A percentile compares a stretch with the other conserved stretches of the same genome.
phyloP scores from a whole-genome alignment of 169 alveolate species.

The Plasmodium coatneyi region DNA sequence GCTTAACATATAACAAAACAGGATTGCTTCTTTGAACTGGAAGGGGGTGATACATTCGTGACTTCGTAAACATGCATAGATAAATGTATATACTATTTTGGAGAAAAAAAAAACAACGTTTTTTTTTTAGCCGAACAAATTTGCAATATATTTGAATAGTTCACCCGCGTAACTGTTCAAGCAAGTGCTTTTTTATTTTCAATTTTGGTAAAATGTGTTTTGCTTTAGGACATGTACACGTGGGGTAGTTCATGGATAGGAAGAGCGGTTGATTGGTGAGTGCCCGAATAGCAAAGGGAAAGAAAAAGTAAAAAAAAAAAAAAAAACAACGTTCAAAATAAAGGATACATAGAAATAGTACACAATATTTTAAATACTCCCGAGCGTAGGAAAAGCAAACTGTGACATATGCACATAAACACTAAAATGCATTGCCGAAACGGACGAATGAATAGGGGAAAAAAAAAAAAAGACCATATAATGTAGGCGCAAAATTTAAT shows the following conservation, averaged over 20 bases:
- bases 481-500: neutral
- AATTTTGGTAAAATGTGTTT: neutral
- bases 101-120: neutral
- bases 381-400: neutral
- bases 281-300: neutral
- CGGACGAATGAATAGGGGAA: neutral
- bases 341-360: neutral
- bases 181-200: neutral
- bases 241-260: neutral
- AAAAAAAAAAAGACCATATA: constrained; percentile 1
- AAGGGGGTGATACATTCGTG: neutral
- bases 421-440: neutral
- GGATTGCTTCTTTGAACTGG: neutral
- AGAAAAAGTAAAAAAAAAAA: neutral
- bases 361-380: neutral
- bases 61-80: neutral
- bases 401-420: neutral
- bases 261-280: neutral
- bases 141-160: neutral
- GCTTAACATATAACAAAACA: neutral
- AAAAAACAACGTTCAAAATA: neutral
- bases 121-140: neutral
- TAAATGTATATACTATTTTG: neutral
- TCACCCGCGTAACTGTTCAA: neutral
- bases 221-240: neutral